These are phyloP conservation scores for Penicillium olsonii DNA, from an alignment of 2,329 filamentous ascomycete genomes.

Conservation along the genomic window DNA sequence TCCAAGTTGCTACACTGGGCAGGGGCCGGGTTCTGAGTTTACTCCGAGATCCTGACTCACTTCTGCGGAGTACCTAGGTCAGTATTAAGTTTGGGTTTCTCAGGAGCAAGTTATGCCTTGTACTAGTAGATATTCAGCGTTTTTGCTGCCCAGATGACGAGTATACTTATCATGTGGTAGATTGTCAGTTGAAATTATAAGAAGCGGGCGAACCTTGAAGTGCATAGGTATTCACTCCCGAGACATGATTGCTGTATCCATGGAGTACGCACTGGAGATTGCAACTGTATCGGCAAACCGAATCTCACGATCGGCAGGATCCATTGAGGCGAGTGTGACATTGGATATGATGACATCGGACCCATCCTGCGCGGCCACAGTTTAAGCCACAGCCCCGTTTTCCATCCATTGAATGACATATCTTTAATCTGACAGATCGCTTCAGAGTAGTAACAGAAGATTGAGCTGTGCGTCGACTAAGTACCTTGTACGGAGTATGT, in stretches of 20 bases:
- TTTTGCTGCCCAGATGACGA: too few species aligned
- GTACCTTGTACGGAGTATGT: too few species aligned
- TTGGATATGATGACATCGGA: background rate
- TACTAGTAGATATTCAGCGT: too few species aligned
- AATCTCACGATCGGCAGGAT: background rate
- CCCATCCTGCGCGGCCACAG: constrained; percentile 2
- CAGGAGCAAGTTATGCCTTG: too few species aligned
- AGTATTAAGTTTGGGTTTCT: too few species aligned
- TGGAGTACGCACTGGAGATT: background rate
- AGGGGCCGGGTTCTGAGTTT: background rate
- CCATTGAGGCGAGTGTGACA: too few species aligned
- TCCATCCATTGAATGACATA: constrained; percentile 6
- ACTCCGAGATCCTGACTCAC: background rate
- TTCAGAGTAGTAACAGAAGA: too few species aligned
- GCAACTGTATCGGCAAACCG: background rate
- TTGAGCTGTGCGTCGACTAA: too few species aligned
- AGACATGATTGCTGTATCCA: background rate
- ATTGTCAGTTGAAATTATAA: too few species aligned
- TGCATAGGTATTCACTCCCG: background rate
- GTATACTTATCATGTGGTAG: too few species aligned
- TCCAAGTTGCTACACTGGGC: too few species aligned
- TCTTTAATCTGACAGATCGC: background rate
- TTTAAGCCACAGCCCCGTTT: constrained; percentile 6
- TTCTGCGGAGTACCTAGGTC: background rate
- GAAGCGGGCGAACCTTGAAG: too few species aligned